Base-by-base conservation (phyloP, 768 basidiomycete species). In the Chalciporus chontae region DNA sequence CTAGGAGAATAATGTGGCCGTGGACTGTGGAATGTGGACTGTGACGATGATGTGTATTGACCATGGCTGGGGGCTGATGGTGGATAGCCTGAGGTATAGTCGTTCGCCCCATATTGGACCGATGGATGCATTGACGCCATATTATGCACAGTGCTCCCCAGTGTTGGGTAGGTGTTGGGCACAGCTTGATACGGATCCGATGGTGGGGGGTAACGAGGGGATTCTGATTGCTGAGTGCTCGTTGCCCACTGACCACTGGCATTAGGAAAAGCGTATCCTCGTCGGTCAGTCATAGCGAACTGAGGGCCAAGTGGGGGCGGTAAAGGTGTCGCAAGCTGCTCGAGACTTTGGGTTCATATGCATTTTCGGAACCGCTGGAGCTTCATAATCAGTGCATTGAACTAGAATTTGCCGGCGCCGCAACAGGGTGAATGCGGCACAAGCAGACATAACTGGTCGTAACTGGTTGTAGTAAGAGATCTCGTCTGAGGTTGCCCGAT, bases 361-460 rank as follows among this genome's bases (percentile, higher is more conserved):
- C 56, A 18, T 62, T 68, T 68, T 55, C 64, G 66, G 68, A 40
- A 27, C 66, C 68, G 64, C 64, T 56, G 51, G 40, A 36, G 13
- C 42, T 48, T 52, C 58, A 63, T 60, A 58, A 59, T 58, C 54
- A 51, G 54, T 45, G 41, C 46, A 62, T 37, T 50, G 57, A 65
- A 60, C 55, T 48, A 43, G 59, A 57, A 52, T 48, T 69, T 63
- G 66, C 66, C 66, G 64, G 57, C 59, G 61, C 60, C 55, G 62
- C 60, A 45, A 53, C 62, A 67, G 65, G 63, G 60, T 52, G 45
- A 58, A 61, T 49, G 51, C 62, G 66, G 61, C 59, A 63, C 59
- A 44, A 61, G 45, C 59, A 51, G 63, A 63, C 62, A 63, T 53
- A 53, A 57, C 43, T 49, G 50, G 63, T 57, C 60, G 55, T 61